Evolutionary conservation across 1,139 yeast species (phyloP), one percentile per base, ranked within the genome.

Genomic region (Zygotorulaspora mrakii): DNA sequence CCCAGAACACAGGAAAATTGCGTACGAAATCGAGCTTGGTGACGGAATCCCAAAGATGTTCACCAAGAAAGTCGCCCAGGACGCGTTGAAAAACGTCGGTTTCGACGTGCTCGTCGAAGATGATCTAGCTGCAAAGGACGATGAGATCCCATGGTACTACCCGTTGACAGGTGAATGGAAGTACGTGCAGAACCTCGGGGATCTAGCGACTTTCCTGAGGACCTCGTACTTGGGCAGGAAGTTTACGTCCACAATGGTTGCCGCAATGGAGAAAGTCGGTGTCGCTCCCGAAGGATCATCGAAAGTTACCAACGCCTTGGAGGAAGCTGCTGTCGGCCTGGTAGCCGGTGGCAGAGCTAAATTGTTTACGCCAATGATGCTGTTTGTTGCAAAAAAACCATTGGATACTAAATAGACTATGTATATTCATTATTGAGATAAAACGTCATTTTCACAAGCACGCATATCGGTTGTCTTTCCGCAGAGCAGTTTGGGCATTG

Each of bases 31-130:
- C 59, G 98, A 91, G 70, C 77, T 91, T 50, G 98, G 98, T 61
- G 96, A 91, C 65, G 98, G 98, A 69, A 91, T 91, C 59, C 97
- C 98, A 64, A 89, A 91, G 72, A 91, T 91, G 98, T 88, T 77
- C 76, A 69, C 71, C 57, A 77, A 79, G 54, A 76, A 79, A 49
- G 96, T 87, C 57, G 97, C 98, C 33, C 82, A 79, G 62, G 69
- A 83, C 48, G 98, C 98, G 14, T 74, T 94, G 60, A 73, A 78
- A 65, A 74, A 74, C 40, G 96, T 87, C 52, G 99, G 99, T 11
- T 91, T 91, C 65, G 83, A 85, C 54, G 70, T 91, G 54, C 75
- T 76, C 57, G 76, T 74, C 63, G 77, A 80, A 66, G 71, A 73
- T 55, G 98, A 91, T 66, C 73, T 91, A 64, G 96, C 98, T 40